Evolutionary conservation across 2,329 filamentous ascomycete species (phyloP), one percentile per base, ranked within the genome.

Genomic region (Stachybotrys chlorohalonatus): DNA sequence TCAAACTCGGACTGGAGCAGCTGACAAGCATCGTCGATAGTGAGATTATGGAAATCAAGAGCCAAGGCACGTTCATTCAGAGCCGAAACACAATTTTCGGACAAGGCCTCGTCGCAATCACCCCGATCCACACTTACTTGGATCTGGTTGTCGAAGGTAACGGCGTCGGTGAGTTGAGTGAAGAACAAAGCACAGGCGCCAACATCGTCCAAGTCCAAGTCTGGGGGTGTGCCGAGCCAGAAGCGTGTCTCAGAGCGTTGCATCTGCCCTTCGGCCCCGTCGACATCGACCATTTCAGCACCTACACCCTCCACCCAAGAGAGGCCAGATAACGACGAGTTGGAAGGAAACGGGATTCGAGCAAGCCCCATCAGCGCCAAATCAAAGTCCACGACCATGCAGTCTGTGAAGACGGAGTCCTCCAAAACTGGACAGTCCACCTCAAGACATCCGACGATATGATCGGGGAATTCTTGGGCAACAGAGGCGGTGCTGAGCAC

Each of bases 1-100:
- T 42, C 7, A 30, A 59, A 45, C 11, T 54, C 54, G 5, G 51
- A 30, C 15, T 47, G 31, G 5, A 59, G 17, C 31, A 53, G 54
- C 11, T 24, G 13, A 31, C 57, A 59, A 4, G 54, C 42, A 2
- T 55, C 51, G 13, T 53, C 36, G 6, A 42, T 39, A 42, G 36
- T 9, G 9, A 42, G 36, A 13, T 13, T 13, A 5, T 5, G 9
- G 36, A 9, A 42, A 42, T 42, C 36, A 42, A 42, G 36, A 9
- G 36, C 36, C 36, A 13, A 42, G 36, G 36, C 36, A 9, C 36
- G 36, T 5, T 42, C 36, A 13, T 9, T 42, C 36, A 42, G 8
- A 9, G 36, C 36, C 36, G 36, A 9, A 13, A 42, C 36, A 5
- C 36, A 42, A 42, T 13, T 42, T 5, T 42, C 36, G 13, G 36